Conservation (phyloP, 257 asterid genomes). For the Forsythia suspensa region DNA sequence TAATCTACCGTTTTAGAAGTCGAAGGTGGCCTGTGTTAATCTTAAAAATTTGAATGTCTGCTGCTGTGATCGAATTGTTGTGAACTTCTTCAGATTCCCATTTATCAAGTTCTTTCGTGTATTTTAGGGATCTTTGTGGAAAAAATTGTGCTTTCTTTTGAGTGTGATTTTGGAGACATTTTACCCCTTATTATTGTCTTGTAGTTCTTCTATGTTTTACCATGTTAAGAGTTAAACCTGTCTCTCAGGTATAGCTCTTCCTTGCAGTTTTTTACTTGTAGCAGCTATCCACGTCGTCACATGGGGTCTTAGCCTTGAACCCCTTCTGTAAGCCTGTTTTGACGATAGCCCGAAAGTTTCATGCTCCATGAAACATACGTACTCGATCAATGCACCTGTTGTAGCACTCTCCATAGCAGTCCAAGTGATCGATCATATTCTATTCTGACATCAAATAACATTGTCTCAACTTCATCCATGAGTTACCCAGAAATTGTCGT, state of each 20-base stretch:
- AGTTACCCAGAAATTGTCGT: too few relatives aligned
- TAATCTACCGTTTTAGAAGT: not conserved
- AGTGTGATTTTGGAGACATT: not conserved
- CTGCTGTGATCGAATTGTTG: not conserved
- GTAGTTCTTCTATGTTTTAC: not conserved
- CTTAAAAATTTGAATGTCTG: not conserved
- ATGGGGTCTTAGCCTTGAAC: not conserved
- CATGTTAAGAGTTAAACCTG: not conserved
- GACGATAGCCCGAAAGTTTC: too few relatives aligned
- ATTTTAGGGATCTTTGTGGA: not conserved
- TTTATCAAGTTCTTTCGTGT: not conserved
- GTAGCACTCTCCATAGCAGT: too few relatives aligned
- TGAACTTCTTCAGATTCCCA: not conserved
- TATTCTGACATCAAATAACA: too few relatives aligned
- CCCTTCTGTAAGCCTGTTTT: not conserved
- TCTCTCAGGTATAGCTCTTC: not conserved
- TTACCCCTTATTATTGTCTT: not conserved
- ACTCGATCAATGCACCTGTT: too few relatives aligned
- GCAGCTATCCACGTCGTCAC: not conserved
- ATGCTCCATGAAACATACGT: too few relatives aligned
- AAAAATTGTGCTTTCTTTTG: not conserved
- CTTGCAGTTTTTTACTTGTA: not conserved
- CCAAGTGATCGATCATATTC: too few relatives aligned
- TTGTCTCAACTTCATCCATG: too few relatives aligned
- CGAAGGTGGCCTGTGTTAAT: not conserved